Conservation (phyloP, 2,329 filamentous ascomycete species). For the Fusarium palustre region DNA sequence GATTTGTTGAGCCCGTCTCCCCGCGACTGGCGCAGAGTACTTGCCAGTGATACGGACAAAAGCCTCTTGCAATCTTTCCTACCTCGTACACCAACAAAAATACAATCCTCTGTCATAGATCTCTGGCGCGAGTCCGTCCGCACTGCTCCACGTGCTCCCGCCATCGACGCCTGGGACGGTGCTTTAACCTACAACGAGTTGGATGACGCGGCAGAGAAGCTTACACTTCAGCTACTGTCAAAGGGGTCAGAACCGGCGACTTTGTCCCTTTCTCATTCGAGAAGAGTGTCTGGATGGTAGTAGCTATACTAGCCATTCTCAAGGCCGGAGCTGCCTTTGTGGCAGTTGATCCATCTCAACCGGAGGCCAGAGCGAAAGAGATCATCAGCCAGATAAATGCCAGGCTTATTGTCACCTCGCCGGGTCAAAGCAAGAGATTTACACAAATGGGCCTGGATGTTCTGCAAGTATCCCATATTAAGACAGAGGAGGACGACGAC, state of each 20-base stretch:
- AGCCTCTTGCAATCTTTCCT: not conserved
- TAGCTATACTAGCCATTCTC: not conserved
- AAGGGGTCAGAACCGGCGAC: not conserved
- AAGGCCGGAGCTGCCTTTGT: conserved; percentile 4
- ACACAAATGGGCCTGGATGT: not conserved
- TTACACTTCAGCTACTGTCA: not conserved
- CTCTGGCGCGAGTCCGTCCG: conserved; percentile 2
- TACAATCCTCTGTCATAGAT: not conserved
- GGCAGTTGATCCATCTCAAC: not conserved
- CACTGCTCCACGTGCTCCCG: not conserved
- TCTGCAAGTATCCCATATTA: not conserved
- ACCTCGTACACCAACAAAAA: not conserved
- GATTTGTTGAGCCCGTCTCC: not conserved
- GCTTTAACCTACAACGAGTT: not conserved
- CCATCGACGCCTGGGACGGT: not conserved
- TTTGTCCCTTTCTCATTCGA: conserved; percentile 7
- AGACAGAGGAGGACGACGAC: not conserved
- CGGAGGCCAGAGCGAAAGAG: not conserved
- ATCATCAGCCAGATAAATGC: not conserved
- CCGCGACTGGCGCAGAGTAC: not conserved
- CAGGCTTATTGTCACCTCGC: not conserved
- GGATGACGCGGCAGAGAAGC: not conserved
- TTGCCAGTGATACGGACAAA: not conserved
- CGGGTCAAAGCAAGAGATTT: not conserved
- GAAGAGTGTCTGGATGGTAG: conserved; percentile 1